Base-by-base conservation (phyloP, 192 early-diverging fungal species). In the Obelidium mucronatum region DNA sequence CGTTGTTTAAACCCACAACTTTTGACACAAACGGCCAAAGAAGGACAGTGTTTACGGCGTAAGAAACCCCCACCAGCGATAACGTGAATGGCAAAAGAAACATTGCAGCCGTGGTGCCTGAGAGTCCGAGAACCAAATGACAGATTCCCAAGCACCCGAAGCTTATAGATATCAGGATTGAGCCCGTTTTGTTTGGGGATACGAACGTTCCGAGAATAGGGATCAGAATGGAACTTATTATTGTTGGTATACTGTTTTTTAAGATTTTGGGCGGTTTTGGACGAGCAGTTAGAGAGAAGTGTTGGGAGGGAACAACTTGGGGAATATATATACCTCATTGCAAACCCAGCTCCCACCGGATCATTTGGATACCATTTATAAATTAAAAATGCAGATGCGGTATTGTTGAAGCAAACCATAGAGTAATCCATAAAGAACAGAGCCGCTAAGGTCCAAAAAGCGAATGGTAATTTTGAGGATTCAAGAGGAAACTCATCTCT, bases 341-440 rank as follows among this genome's bases (percentile, higher is more conserved):
- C 77, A 31, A 82, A 68, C 26, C 85, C 85, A 4, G 87, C 87
- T 19, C 68, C 81, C 19, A 67, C 74, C 6, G 81, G 80, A 67
- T 89, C 87, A 31, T 79, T 79, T 3, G 81, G 85, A 52, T 75
- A 89, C 85, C 85, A 89, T 68, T 85, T 89, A 17, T 75, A 73
- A 79, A 84, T 86, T 55, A 88, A 60, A 61, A 88, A 85, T 42
- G 85, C 87, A 26, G 80, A 83, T 0, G 85, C 81, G 40, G 83
- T 89, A 51, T 83, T 83, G 79, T 87, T 87, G 70, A 89, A 85
- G 84, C 2, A 86, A 84, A 34, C 55, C 6, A 58, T 5, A 5
- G 55, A 83, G 63, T 87, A 87, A 39, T 86, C 58, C 35, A 86
- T 61, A 8, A 87, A 76, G 65, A 82, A 87, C 13, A 86, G 52